Evolutionary conservation across 2,329 filamentous ascomycete genomes (phyloP).

Genomic region (Aschersonia sp.): DNA sequence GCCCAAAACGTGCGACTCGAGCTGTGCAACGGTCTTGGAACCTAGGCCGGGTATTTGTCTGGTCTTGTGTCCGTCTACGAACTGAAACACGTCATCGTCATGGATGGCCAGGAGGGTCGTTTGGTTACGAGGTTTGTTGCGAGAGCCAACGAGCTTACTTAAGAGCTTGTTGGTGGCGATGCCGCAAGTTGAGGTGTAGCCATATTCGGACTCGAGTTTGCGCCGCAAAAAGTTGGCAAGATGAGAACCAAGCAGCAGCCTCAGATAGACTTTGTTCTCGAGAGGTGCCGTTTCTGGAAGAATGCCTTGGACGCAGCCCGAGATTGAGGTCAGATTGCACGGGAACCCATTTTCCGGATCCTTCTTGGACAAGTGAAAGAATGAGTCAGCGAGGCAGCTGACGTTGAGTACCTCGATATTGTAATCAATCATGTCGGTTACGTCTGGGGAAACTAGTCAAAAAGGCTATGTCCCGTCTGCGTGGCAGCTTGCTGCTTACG

Average conservation of each 20-base stretch:
- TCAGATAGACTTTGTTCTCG: slow-evolving; percentile 31
- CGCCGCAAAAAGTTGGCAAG: slow-evolving; percentile 60
- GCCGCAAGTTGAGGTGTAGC: slow-evolving; percentile 79
- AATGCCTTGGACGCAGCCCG: slow-evolving; percentile 40
- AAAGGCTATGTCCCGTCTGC: neutral
- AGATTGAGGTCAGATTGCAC: slow-evolving; percentile 57
- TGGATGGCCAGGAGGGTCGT: slow-evolving; percentile 65
- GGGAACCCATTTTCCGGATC: slow-evolving; percentile 70
- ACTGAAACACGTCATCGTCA: slow-evolving; percentile 39
- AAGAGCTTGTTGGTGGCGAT: slow-evolving; percentile 79
- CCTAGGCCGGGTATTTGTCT: slow-evolving; percentile 78
- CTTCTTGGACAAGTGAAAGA: slow-evolving; percentile 59
- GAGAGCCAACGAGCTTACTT: slow-evolving; percentile 69
- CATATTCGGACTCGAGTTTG: slow-evolving; percentile 58
- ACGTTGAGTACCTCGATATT: slow-evolving; percentile 60
- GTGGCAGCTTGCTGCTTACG: neutral
- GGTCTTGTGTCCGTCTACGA: slow-evolving; percentile 64
- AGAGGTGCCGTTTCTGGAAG: slow-evolving; percentile 10
- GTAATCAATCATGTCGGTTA: slow-evolving; percentile 74
- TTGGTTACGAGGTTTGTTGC: slow-evolving; percentile 77
- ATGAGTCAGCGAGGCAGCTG: slow-evolving; percentile 50
- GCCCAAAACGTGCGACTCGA: slow-evolving; percentile 39
- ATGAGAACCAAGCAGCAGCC: slow-evolving; percentile 67
- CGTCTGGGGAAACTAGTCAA: slow-evolving; percentile 38
- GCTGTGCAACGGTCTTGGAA: slow-evolving; percentile 39